These are phyloP conservation scores for Neurospora terricola DNA, from an alignment of 495 filamentous ascomycete species.

Conservation along the genomic window DNA sequence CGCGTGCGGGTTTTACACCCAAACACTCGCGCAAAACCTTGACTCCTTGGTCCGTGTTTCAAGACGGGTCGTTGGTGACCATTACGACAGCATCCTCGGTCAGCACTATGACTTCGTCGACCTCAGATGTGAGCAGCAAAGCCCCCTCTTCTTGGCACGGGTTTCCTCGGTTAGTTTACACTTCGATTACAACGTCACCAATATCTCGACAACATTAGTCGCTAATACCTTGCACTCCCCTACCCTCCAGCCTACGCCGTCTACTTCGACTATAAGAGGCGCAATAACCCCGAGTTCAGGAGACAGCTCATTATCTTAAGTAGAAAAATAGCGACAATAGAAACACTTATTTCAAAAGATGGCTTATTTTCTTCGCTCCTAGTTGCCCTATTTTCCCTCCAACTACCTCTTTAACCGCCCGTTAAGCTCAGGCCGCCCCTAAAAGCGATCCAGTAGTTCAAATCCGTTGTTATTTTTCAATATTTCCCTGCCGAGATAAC, in stretches of 20 bases:
- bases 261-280: no score
- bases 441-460: background rate
- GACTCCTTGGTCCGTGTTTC: conserved; percentile 69
- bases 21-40: conserved; percentile 61
- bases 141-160: background rate
- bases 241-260: no score
- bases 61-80: conserved; percentile 53
- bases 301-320: background rate
- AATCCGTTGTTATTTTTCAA: background rate
- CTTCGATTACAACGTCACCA: no score
- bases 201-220: no score
- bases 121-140: conserved; percentile 57
- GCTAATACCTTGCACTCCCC: no score
- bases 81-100: conserved; percentile 52
- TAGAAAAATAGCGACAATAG: no score
- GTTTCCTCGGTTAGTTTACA: no score
- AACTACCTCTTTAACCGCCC: background rate
- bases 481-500: background rate
- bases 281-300: no score
- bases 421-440: background rate
- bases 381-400: background rate
- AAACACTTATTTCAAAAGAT: background rate
- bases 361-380: background rate
- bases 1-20: conserved; percentile 58
- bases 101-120: conserved; percentile 99